Percentiles rank a stretch among this genome's conserved stretches.
phyloP scores from a whole-genome alignment of 108 stramenopile species.

The Phaeodactylum tricornutum region DNA sequence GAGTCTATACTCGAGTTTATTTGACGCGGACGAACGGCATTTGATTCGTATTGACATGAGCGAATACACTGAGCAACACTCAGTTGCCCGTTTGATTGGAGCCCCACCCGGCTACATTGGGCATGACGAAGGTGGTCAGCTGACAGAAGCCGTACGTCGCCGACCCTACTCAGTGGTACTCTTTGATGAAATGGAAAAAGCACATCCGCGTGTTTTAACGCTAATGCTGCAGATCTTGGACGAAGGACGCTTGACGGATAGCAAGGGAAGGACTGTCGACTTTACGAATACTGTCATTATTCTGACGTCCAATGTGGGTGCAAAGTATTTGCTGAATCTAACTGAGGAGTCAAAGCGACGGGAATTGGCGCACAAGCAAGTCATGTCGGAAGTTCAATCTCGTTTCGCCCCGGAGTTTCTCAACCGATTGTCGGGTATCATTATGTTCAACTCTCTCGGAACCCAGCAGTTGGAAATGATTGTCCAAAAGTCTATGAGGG shows the following conservation, averaged over 20 bases:
- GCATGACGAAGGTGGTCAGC: slow-evolving; percentile 93
- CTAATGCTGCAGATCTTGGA: slow-evolving; percentile 89
- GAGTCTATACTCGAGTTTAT: slow-evolving; percentile 62
- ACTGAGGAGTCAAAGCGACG: slow-evolving; percentile 21
- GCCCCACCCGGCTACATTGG: slow-evolving; percentile 92
- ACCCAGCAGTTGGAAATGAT: slow-evolving; percentile 74
- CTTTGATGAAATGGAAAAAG: slow-evolving; percentile 97
- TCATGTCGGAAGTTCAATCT: slow-evolving; percentile 67
- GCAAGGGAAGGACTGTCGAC: slow-evolving; percentile 90
- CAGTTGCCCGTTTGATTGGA: slow-evolving; percentile 73
- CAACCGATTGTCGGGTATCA: slow-evolving; percentile 90
- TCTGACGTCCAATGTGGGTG: slow-evolving; percentile 91
- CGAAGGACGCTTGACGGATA: slow-evolving; percentile 94
- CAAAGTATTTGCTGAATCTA: slow-evolving; percentile 51
- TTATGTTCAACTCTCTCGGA: slow-evolving; percentile 84
- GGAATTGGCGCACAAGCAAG: slow-evolving; percentile 35
- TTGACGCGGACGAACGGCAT: slow-evolving; percentile 66
- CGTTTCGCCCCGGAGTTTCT: slow-evolving; percentile 90
- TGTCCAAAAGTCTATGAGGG: slow-evolving; percentile 64
- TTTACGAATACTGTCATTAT: slow-evolving; percentile 95
- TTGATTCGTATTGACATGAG: slow-evolving; percentile 85
- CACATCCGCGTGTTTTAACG: slow-evolving; percentile 91
- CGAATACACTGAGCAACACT: slow-evolving; percentile 87
- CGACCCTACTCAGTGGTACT: slow-evolving; percentile 91
- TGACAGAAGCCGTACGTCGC: slow-evolving; percentile 92